Evolutionary conservation across 345 rosid species (phyloP), one percentile per base, ranked within the genome.

Genomic region (Euclidium syriacum): DNA sequence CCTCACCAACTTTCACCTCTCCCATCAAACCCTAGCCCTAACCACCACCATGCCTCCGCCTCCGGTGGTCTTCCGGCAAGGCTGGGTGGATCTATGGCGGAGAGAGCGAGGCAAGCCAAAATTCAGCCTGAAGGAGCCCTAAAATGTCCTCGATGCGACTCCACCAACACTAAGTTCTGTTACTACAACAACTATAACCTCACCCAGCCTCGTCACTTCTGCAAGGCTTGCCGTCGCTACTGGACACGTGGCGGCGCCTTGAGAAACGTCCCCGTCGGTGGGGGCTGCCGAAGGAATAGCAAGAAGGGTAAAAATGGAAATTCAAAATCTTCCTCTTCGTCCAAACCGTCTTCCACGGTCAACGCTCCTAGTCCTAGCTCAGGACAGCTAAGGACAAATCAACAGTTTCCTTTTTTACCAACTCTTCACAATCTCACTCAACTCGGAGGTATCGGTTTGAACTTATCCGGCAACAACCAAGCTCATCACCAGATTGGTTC

Each of bases 151-250:
- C 65, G 96, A 70, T 88, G 96, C 22, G 88, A 80, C 7, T 88
- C 92, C 9, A 63, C 73, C 58, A 88, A 88, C 76, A 88, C 96
- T 22, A 88, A 88, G 66, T 88, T 88, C 68, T 88, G 96, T 62
- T 88, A 88, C 78, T 88, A 74, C 83, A 88, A 88, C 26, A 88
- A 88, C 77, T 88, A 88, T 40, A 88, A 75, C 80, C 80, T 85
- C 43, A 58, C 84, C 9, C 96, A 88, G 61, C 96, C 92, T 5
- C 90, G 96, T 41, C 80, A 88, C 80, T 83, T 82, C 60, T 88
- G 96, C 70, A 88, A 88, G 66, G 80, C 79, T 7, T 88, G 96
- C 30, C 87, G 92, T 38, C 81, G 96, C 10, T 88, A 88, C 75
- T 88, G 96, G 96, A 88, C 96, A 16, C 58, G 70, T 29, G 96